Base-by-base conservation (phyloP, 805 yeast genomes). In the Starmerella davenportii region DNA sequence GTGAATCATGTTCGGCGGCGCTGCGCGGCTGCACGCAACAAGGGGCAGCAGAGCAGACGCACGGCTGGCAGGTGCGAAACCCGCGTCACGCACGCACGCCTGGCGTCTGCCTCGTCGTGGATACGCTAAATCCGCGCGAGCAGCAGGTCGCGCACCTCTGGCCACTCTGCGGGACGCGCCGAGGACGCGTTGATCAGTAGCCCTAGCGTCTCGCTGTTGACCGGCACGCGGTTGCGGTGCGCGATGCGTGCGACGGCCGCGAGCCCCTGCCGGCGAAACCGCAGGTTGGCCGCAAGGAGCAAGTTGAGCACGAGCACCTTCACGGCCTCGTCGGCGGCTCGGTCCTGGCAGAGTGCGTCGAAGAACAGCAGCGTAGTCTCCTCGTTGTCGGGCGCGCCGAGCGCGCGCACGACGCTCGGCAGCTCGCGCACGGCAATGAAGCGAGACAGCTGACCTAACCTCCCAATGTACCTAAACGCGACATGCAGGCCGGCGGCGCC, bases 261-360 rank as follows among this genome's bases (percentile, higher is more conserved):
- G 1, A 29, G 16, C 38, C 43, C 21, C 34, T 13, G 4, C 34
- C 36, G 3, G 25, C 7, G 18, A 4, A 2, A 3, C 11, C 32
- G 13, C 4, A 31, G 34, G 25, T 38, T 35, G 5, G 44, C 41
- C 4, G 37, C 38, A 24, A 53, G 34, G 14, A 52, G 30, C 25
- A 53, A 27, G 27, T 51, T 53, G 32, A 51, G 43, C 13, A 51
- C 21, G 5, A 54, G 41, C 8, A 52, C 45, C 21, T 45, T 43
- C 21, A 47, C 50, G 3, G 42, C 41, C 14, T 21, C 37, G 28
- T 39, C 30, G 24, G 46, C 38, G 2, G 23, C 8, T 4, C 43
- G 24, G 18, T 49, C 47, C 7, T 28, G 29, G 18, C 35, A 9
- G 36, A 51, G 27, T 3, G 41, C 49, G 2, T 28, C 34, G 20